These are phyloP conservation scores for Scleroderma citrinum DNA, from an alignment of 768 basidiomycete genomes.

Conservation along the genomic window DNA sequence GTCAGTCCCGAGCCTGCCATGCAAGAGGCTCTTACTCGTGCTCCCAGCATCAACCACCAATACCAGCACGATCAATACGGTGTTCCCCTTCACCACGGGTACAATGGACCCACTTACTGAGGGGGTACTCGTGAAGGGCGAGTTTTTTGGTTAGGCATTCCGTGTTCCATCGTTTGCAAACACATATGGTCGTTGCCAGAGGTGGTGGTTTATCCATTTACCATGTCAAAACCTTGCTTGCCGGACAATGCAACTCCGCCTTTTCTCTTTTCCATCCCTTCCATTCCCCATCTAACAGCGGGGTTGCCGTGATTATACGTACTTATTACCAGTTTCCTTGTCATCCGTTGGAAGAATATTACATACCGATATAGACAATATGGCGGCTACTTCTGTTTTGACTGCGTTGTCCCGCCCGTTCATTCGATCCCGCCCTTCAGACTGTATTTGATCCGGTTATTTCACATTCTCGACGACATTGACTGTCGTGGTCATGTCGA, in stretches of 20 bases:
- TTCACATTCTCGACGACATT: neutral
- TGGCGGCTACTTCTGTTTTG: neutral
- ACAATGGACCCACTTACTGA: constrained; percentile 17
- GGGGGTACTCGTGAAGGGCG: neutral
- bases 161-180: neutral
- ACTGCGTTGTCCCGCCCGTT: neutral
- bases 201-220: neutral
- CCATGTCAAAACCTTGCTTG: constrained; percentile 17
- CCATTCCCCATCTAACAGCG: neutral
- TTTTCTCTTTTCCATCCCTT: constrained; percentile 1
- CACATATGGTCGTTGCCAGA: neutral
- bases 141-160: neutral
- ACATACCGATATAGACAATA: neutral
- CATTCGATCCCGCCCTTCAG: neutral
- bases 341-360: neutral
- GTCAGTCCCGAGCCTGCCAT: constrained; percentile 59
- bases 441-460: neutral
- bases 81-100: constrained; percentile 55
- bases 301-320: neutral
- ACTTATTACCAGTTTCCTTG: too few species aligned
- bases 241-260: constrained; percentile 24
- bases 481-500: neutral
- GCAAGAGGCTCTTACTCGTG: constrained; percentile 32
- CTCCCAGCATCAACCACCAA: constrained; percentile 41
- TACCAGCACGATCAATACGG: constrained; percentile 47